phyloP scores from a whole-genome alignment of 345 rosid genomes.

The Alliaria petiolata region DNA sequence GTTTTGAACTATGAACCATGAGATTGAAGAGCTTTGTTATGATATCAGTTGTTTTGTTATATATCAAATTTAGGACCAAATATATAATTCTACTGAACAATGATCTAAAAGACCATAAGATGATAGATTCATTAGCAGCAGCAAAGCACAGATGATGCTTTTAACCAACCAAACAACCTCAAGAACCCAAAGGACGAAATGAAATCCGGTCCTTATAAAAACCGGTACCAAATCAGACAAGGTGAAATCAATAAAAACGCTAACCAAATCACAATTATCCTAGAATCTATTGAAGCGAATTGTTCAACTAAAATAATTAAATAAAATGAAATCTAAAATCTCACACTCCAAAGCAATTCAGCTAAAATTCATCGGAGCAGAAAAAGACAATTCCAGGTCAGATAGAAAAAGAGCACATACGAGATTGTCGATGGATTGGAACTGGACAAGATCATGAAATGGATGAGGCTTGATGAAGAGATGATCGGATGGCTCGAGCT shows the following conservation, averaged over 20 bases:
- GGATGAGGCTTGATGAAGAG: conserved; percentile 78
- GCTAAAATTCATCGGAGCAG: too few relatives aligned
- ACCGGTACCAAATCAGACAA: too few relatives aligned
- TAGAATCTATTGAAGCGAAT: too few relatives aligned
- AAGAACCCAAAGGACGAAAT: too few relatives aligned
- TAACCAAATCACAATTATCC: too few relatives aligned
- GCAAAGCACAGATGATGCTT: neutral
- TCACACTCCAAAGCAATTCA: neutral
- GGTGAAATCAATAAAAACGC: too few relatives aligned
- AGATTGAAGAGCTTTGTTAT: neutral
- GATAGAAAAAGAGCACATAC: conserved; percentile 20
- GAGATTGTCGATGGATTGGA: conserved; percentile 60
- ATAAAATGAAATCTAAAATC: neutral
- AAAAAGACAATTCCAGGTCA: neutral
- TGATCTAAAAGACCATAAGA: too few relatives aligned
- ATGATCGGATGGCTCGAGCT: conserved; percentile 58
- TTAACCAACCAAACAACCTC: neutral
- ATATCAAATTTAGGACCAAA: too few relatives aligned
- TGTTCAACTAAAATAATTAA: too few relatives aligned
- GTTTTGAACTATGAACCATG: neutral
- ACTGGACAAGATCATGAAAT: conserved; percentile 63
- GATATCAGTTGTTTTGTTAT: neutral
- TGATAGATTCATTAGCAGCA: too few relatives aligned
- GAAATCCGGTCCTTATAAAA: too few relatives aligned
- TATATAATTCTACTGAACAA: too few relatives aligned